Conservation (phyloP, 1,139 yeast species). For the Lodderomyces metapsilosis region DNA sequence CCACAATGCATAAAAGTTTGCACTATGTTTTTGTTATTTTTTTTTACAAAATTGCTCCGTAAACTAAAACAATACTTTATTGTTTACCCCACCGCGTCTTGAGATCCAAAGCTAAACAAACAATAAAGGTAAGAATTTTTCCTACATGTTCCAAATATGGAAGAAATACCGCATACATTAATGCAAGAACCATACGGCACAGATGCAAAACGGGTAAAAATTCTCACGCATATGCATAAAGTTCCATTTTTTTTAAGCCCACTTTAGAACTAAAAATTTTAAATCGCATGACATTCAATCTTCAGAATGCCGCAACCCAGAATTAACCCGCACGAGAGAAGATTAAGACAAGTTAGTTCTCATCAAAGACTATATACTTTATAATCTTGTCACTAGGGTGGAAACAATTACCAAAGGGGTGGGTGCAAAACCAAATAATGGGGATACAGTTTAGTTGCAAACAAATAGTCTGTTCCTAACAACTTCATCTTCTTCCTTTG, state of each 20-base stretch:
- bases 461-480: too few species aligned
- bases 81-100: slow-evolving; percentile 1
- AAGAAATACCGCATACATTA: background rate
- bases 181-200: background rate
- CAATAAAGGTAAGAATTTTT: background rate
- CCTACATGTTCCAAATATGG: background rate
- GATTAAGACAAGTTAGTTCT: too few species aligned
- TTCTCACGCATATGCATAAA: background rate
- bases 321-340: too few species aligned
- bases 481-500: too few species aligned
- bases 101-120: background rate
- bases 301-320: background rate
- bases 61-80: background rate
- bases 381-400: too few species aligned
- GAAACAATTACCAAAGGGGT: too few species aligned
- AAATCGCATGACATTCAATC: background rate
- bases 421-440: too few species aligned
- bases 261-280: background rate
- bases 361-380: too few species aligned
- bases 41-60: background rate
- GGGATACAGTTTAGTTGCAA: too few species aligned
- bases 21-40: background rate
- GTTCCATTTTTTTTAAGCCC: background rate
- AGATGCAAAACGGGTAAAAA: background rate
- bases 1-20: background rate